Evolutionary conservation across 2,329 filamentous ascomycete genomes (phyloP).

Genomic region (Xylaria sp.): DNA sequence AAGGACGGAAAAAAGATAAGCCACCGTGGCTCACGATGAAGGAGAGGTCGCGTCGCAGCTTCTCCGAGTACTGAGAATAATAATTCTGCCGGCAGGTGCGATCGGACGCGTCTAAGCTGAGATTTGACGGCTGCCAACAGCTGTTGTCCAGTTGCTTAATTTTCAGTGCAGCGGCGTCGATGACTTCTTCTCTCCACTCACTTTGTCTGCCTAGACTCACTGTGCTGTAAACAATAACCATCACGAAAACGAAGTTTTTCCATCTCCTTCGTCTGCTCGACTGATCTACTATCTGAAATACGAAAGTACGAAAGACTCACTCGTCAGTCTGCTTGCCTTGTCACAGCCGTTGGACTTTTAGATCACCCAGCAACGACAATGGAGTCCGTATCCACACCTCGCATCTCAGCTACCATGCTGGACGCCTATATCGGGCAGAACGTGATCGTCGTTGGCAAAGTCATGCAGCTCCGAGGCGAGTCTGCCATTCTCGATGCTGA

Average conservation of each 20-base stretch:
- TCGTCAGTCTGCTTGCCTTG: not conserved
- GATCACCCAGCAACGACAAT: constrained; percentile 41
- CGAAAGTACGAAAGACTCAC: not conserved
- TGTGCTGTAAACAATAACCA: too few relatives aligned
- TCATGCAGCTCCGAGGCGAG: constrained; percentile 75
- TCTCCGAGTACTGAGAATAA: not conserved
- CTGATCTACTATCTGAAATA: not conserved
- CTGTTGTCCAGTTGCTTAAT: not conserved
- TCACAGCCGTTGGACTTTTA: not conserved
- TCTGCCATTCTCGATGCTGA: constrained; percentile 74
- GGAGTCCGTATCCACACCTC: constrained; percentile 68
- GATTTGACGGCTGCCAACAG: not conserved
- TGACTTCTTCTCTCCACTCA: too few relatives aligned
- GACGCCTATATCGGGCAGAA: constrained; percentile 67
- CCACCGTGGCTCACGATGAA: too few relatives aligned
- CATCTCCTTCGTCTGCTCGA: not conserved
- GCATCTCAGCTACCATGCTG: constrained; percentile 75
- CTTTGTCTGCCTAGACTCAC: too few relatives aligned
- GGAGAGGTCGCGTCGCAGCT: too few relatives aligned
- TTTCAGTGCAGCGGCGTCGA: not conserved
- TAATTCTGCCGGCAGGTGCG: not conserved
- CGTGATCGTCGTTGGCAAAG: constrained; percentile 81
- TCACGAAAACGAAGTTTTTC: not conserved
- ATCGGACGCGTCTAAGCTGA: not conserved
- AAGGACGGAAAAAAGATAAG: too few relatives aligned